Conservation (phyloP, 179 eudicot genomes). For the Camellia oleifera region DNA sequence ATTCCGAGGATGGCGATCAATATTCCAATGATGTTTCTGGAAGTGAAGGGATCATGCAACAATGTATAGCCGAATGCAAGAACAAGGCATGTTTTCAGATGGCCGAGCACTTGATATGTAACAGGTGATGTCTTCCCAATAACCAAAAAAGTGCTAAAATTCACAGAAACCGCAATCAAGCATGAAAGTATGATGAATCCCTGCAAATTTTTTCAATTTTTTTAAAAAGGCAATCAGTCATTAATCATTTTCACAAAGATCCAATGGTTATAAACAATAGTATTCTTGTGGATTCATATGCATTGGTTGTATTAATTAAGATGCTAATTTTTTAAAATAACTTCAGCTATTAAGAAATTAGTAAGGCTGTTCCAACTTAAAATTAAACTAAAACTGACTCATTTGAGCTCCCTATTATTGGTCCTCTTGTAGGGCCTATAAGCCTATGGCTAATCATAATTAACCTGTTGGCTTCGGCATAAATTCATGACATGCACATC, state of each 20-base stretch:
- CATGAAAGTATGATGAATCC: constrained; percentile 78
- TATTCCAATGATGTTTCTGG: constrained; percentile 75
- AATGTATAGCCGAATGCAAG: constrained; percentile 88
- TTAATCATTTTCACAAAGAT: neutral
- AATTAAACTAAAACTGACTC: too few species aligned
- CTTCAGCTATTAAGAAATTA: too few species aligned
- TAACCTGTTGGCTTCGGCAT: too few species aligned
- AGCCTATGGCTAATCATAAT: too few species aligned
- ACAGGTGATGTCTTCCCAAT: constrained; percentile 98
- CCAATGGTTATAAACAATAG: neutral
- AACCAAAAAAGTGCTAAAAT: constrained; percentile 94
- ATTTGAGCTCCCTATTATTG: too few species aligned
- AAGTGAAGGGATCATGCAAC: constrained; percentile 84
- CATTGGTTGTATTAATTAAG: neutral
- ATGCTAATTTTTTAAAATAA: too few species aligned
- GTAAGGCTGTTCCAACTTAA: too few species aligned
- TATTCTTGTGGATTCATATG: neutral
- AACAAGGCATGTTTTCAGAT: constrained; percentile 88
- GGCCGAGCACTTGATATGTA: constrained; percentile 92
- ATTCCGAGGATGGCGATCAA: constrained; percentile 81
- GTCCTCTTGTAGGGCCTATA: too few species aligned
- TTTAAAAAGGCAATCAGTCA: neutral
- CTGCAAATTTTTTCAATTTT: constrained; percentile 24
- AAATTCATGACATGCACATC: too few species aligned
- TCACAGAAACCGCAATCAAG: constrained; percentile 83